Conservation (phyloP, 129 eudicot species). For the Saussurea involucrata region DNA sequence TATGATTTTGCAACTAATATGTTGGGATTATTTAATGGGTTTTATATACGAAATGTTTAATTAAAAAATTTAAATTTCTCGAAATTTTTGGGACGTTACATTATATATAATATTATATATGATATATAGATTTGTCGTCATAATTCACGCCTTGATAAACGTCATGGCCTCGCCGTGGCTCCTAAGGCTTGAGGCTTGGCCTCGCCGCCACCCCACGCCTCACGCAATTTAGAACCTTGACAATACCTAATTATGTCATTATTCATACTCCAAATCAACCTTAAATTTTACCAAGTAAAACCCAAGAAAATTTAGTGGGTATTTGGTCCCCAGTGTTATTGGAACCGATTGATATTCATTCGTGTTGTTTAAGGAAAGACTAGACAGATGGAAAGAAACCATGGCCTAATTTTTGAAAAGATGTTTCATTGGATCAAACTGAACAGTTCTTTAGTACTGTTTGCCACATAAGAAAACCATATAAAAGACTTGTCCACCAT, state of each 20-base stretch:
- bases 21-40: too few species aligned
- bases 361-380: conserved; percentile 19
- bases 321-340: background rate
- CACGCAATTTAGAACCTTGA: too few species aligned
- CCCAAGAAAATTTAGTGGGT: background rate
- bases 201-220: too few species aligned
- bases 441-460: background rate
- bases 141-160: too few species aligned
- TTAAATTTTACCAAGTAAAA: background rate
- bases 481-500: conserved; percentile 30
- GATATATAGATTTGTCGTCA: too few species aligned
- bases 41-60: too few species aligned
- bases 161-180: too few species aligned
- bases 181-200: too few species aligned
- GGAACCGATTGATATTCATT: background rate
- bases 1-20: too few species aligned
- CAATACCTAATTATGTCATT: background rate
- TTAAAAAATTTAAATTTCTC: too few species aligned
- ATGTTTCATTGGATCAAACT: conserved; percentile 21
- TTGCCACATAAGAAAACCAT: conserved; percentile 23
- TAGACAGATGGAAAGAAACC: conserved; percentile 19
- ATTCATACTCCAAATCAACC: background rate
- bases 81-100: too few species aligned
- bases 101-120: too few species aligned
- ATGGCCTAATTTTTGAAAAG: conserved; percentile 28